Evolutionary conservation across 768 basidiomycete genomes (phyloP).

Genomic region (Rhizopogon sp.): DNA sequence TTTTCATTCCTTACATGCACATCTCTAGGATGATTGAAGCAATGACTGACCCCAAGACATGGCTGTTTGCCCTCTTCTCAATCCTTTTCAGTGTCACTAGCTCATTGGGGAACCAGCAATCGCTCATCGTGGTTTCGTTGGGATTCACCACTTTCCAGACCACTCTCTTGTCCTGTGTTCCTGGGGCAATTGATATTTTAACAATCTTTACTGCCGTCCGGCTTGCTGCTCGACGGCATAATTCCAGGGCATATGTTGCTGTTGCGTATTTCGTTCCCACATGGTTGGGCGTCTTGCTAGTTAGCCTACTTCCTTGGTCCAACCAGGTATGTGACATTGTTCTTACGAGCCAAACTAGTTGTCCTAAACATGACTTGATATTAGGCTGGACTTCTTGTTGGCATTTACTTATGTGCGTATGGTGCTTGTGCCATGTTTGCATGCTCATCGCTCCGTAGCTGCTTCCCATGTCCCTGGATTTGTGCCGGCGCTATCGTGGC

Average conservation of each 20-base stretch:
- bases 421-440: neutral
- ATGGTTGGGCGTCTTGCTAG: conserved; percentile 49
- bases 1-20: neutral
- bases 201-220: conserved; percentile 60
- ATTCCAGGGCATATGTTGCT: conserved; percentile 53
- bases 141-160: conserved; percentile 58
- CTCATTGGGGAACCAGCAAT: conserved; percentile 52
- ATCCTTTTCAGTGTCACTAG: conserved; percentile 54
- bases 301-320: conserved; percentile 55
- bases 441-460: neutral
- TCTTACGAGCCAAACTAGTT: conserved; percentile 3
- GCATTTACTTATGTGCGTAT: conserved; percentile 43
- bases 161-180: conserved; percentile 58
- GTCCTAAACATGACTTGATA: neutral
- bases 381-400: conserved; percentile 33
- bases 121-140: conserved; percentile 57
- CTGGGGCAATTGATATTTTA: conserved; percentile 54
- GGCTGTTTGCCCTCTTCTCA: conserved; percentile 62
- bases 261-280: conserved; percentile 56
- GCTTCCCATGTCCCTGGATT: conserved; percentile 52
- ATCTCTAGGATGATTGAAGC: conserved; percentile 52
- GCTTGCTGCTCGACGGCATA: conserved; percentile 43
- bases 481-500: conserved; percentile 52
- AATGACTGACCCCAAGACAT: conserved; percentile 56
- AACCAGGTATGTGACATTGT: conserved; percentile 50